phyloP scores from a whole-genome alignment of 2,329 filamentous ascomycete species.

The Diaporthe vexans region DNA sequence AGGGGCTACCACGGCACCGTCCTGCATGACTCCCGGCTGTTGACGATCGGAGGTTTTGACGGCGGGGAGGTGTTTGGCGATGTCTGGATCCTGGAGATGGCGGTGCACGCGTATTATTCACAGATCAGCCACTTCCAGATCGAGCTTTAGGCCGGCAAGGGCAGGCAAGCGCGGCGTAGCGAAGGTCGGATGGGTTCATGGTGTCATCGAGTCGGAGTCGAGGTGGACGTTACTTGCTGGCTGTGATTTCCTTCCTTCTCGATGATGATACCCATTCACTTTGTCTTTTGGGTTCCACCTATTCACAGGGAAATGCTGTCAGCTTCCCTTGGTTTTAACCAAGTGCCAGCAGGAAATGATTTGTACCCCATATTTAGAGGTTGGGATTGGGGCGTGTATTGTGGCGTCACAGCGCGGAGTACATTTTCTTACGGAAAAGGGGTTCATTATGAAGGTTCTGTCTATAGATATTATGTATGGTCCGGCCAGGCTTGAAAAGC shows the following conservation, averaged over 20 bases:
- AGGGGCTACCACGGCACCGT: constrained; percentile 77
- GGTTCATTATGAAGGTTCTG: constrained; percentile 24
- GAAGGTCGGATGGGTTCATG: neutral
- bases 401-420: constrained; percentile 18
- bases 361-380: neutral
- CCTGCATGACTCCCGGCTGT: constrained; percentile 74
- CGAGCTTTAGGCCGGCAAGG: constrained; percentile 63
- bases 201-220: neutral
- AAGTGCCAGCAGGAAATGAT: neutral
- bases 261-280: constrained; percentile 39
- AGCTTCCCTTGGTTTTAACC: neutral
- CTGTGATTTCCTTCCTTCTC: constrained; percentile 12
- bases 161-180: constrained; percentile 7
- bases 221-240: neutral
- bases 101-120: constrained; percentile 79
- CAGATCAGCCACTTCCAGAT: constrained; percentile 82
- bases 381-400: neutral
- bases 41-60: constrained; percentile 78
- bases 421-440: constrained; percentile 3
- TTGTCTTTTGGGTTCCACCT: neutral
- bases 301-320: neutral
- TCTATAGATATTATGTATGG: constrained; percentile 18
- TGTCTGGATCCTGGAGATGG: constrained; percentile 76
- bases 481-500: neutral
- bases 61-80: constrained; percentile 77